A percentile compares a stretch with the other conserved stretches of the same genome.
Conservation (phyloP, 371 early-diverging fungal species). For the Rhizopus stolonifer region DNA sequence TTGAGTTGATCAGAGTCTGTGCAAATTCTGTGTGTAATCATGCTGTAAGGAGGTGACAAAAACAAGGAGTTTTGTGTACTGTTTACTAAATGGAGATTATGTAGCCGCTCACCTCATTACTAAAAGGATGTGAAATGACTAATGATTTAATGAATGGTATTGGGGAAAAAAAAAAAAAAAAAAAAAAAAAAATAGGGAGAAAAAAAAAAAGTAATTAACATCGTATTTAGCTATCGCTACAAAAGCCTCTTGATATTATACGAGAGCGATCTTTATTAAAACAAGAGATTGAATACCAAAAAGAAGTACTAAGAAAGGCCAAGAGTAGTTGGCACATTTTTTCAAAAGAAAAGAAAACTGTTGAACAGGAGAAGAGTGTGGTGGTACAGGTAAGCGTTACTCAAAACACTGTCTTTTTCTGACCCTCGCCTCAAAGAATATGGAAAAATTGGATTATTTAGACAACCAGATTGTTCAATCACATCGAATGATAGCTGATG, state of each 20-base stretch:
- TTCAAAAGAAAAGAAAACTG: conserved; percentile 26
- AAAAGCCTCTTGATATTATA: conserved; percentile 28
- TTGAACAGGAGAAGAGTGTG: conserved; percentile 9
- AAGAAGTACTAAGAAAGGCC: conserved; percentile 24
- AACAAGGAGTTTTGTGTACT: not conserved
- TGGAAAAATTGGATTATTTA: conserved; percentile 24
- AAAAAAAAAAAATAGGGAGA: conserved; percentile 9
- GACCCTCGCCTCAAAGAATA: conserved; percentile 17
- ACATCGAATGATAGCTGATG: conserved; percentile 41
- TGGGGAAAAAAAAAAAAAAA: conserved; percentile 19
- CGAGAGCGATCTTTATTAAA: conserved; percentile 15
- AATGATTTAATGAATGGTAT: conserved; percentile 27
- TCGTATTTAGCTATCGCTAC: conserved; percentile 33
- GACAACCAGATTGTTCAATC: conserved; percentile 35
- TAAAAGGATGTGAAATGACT: conserved; percentile 19
- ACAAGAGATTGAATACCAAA: conserved; percentile 27
- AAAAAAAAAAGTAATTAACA: not conserved
- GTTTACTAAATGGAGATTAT: not conserved
- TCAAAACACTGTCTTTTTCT: too few species aligned
- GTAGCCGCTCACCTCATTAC: conserved; percentile 4
- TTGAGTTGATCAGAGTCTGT: conserved; percentile 20
- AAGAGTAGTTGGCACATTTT: conserved; percentile 26
- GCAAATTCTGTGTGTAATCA: conserved; percentile 13
- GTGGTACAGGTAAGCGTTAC: too few species aligned
- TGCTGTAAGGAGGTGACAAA: conserved; percentile 10